Percentiles rank a stretch among this genome's conserved stretches.
Conservation (phyloP, 371 early-diverging fungal species). For the Mycotypha africana region DNA sequence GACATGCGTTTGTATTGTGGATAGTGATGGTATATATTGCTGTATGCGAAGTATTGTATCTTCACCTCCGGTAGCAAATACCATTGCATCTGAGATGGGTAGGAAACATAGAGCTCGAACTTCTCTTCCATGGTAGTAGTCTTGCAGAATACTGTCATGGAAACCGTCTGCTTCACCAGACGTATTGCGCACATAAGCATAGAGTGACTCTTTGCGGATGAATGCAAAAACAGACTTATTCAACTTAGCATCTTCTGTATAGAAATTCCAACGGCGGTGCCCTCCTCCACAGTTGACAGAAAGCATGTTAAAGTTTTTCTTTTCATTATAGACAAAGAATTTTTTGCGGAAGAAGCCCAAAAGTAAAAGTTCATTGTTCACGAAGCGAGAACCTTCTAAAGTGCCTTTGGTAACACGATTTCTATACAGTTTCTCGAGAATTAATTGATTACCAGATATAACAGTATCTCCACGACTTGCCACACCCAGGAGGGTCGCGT, state of each 20-base stretch:
- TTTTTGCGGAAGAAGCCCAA: slow-evolving; percentile 69
- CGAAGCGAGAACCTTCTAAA: slow-evolving; percentile 54
- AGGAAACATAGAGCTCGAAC: slow-evolving; percentile 42
- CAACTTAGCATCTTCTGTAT: slow-evolving; percentile 40
- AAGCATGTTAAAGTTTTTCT: slow-evolving; percentile 58
- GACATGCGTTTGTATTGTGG: slow-evolving; percentile 21
- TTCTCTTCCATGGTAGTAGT: slow-evolving; percentile 56
- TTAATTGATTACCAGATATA: slow-evolving; percentile 21
- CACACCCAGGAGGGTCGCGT: slow-evolving; percentile 22
- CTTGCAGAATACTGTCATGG: slow-evolving; percentile 44
- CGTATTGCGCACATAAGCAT: slow-evolving; percentile 44
- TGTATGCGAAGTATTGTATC: slow-evolving; percentile 45
- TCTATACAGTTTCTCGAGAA: slow-evolving; percentile 51
- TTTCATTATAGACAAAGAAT: slow-evolving; percentile 69
- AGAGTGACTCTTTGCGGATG: slow-evolving; percentile 45
- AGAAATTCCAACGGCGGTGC: slow-evolving; percentile 53
- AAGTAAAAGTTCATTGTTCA: slow-evolving; percentile 54
- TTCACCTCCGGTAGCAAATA: slow-evolving; percentile 49
- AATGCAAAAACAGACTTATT: slow-evolving; percentile 47
- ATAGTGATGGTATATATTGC: slow-evolving; percentile 34
- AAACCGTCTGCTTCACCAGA: slow-evolving; percentile 36
- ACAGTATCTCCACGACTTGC: slow-evolving; percentile 33
- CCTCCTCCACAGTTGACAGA: slow-evolving; percentile 60
- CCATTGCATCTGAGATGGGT: slow-evolving; percentile 12
- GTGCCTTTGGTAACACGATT: slow-evolving; percentile 71